Base-by-base conservation (phyloP, 495 filamentous ascomycete species). In the Venustampulla echinocandica region DNA sequence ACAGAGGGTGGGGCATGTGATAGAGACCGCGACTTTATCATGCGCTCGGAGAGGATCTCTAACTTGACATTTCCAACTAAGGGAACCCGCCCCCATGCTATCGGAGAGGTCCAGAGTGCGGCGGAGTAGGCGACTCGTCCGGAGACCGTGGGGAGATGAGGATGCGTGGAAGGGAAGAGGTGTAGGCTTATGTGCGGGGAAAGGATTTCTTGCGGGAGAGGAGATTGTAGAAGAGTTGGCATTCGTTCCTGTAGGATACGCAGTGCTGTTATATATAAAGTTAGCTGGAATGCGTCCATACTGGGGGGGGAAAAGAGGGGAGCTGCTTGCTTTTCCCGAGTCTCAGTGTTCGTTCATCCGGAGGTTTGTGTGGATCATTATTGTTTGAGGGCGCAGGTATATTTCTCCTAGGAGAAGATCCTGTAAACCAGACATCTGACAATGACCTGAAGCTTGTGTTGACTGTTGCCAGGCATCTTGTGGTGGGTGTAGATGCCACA, bases 121-220 rank as follows among this genome's bases (percentile, higher is more conserved):
- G 92, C 90, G 33, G 82, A 82, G 62, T 98, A 98, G 23, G 86
- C 80, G 11, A 95, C 84, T 23, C 87, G 78, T 34, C 92, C 92
- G 4, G 85, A 82, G 40, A 96, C 93, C 7, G 80, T 84, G 38
- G 92, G 92, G 10, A 98, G 85, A 60, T 96, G 85, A 2, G 89
- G 93, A 58, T 98, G 93, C 0, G 92, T 96, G 2, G 88, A 89
- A 21, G 92, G 92, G 68, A 98, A 98, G 46, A 97, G 84, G 64
- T 94, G 84, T 21, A 98, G 80, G n/a, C 80, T 82, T 52, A 97
- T 92, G 58, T 80, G 77, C 0, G 90, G 92, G 0, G 84, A 85
- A 55, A 98, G 84, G 55, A 98, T 85, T 35, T 86, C 79, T 37
- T 81, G 79, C 1, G 92, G 92, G 1, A 96, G 75, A 4, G 80